These are phyloP conservation scores for Blastobotrys petasosporus DNA, from an alignment of 1,139 yeast species.

Conservation along the genomic window DNA sequence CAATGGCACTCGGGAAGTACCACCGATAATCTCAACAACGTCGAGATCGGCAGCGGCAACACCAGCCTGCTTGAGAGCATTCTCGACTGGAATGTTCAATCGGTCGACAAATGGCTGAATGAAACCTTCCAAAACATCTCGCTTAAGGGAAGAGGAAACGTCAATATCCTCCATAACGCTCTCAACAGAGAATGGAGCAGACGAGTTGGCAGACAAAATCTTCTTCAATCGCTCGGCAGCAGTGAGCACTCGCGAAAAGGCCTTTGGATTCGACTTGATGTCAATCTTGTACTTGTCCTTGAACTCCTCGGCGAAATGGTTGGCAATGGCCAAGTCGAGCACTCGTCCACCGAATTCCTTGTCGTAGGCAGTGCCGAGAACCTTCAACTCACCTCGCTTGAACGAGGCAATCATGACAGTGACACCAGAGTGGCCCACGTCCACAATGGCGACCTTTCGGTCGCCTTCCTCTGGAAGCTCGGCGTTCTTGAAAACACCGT, in stretches of 20 bases:
- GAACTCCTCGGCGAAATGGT: conserved; percentile 92
- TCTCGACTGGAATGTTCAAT: conserved; percentile 69
- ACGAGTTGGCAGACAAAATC: conserved; percentile 90
- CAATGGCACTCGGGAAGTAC: conserved; percentile 95
- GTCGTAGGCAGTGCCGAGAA: conserved; percentile 87
- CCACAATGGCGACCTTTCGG: conserved; percentile 86
- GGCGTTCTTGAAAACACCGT: conserved; percentile 90
- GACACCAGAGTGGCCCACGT: conserved; percentile 95
- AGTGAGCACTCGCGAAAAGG: conserved; percentile 83
- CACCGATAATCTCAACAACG: conserved; percentile 93
- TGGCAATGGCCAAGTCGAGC: conserved; percentile 87
- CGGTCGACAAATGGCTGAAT: conserved; percentile 75
- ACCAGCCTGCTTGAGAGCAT: conserved; percentile 78
- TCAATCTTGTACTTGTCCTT: conserved; percentile 89
- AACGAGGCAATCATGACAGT: conserved; percentile 87
- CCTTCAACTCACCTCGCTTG: conserved; percentile 93
- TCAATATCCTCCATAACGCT: conserved; percentile 97
- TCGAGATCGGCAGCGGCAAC: conserved; percentile 69
- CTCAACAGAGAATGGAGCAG: conserved; percentile 94
- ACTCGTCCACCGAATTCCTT: conserved; percentile 98
- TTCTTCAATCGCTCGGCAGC: conserved; percentile 94
- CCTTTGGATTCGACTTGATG: conserved; percentile 85
- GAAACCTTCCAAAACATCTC: conserved; percentile 90
- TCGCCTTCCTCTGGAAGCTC: conserved; percentile 91
- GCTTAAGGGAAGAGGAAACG: conserved; percentile 80